These are phyloP conservation scores for Colletotrichum ledebouriae DNA, from an alignment of 2,329 filamentous ascomycete species.

Conservation along the genomic window DNA sequence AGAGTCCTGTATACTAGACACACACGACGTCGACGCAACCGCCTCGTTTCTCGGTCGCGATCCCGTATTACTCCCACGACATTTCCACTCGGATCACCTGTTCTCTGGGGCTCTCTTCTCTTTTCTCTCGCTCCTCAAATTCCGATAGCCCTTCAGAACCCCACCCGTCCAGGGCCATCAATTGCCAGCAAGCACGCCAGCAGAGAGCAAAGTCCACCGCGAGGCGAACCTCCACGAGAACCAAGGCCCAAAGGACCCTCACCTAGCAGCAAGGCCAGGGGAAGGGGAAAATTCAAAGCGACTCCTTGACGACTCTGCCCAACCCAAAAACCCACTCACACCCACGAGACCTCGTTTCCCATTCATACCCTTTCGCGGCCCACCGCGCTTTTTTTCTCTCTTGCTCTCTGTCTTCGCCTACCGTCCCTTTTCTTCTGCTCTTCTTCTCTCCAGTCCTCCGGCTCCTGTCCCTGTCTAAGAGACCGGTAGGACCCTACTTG, in stretches of 20 bases:
- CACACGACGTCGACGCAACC: conserved; percentile 35
- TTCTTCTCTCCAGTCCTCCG: conserved; percentile 43
- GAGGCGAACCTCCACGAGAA: conserved; percentile 5
- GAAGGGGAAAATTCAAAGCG: conserved; percentile 10
- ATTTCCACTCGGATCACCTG: conserved; percentile 36
- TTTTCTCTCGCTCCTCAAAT: conserved; percentile 39
- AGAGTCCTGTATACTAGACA: conserved; percentile 1
- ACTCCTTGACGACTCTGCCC: conserved; percentile 42
- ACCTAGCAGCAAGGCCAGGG: conserved; percentile 10
- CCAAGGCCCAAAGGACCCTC: conserved; percentile 4
- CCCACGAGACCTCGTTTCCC: conserved; percentile 34
- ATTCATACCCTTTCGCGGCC: conserved; percentile 30
- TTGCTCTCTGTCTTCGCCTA: conserved; percentile 30
- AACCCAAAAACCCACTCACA: conserved; percentile 43
- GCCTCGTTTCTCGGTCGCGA: conserved; percentile 29
- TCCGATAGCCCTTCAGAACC: conserved; percentile 38
- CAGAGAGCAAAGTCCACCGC: conserved; percentile 17
- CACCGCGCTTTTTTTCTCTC: conserved; percentile 28
- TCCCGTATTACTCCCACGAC: conserved; percentile 41
- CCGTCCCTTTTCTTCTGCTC: conserved; percentile 38
- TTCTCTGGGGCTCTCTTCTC: conserved; percentile 38
- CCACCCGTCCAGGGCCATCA: conserved; percentile 31
- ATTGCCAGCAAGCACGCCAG: conserved; percentile 16
- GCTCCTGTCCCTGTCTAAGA: conserved; percentile 39
- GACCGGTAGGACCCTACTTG: conserved; percentile 42